A percentile compares a stretch with the other conserved stretches of the same genome.
Conservation (phyloP, 2,329 filamentous ascomycete species). For the Penicillium sp. region DNA sequence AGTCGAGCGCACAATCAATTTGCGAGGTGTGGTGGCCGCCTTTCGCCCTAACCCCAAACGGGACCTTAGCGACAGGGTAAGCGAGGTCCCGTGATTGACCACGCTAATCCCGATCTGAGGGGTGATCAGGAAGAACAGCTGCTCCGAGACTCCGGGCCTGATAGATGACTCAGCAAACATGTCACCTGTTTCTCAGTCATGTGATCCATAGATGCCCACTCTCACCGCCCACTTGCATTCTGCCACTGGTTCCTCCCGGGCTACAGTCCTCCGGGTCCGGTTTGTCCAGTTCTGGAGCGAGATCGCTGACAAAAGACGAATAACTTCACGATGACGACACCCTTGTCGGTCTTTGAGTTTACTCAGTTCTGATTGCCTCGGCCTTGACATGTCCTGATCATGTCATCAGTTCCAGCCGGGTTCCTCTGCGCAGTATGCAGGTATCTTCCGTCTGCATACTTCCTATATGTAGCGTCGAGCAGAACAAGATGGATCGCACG, state of each 20-base stretch:
- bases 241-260: constrained; percentile 26
- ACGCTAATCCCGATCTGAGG: constrained; percentile 17
- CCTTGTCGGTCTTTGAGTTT: not conserved
- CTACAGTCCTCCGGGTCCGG: constrained; percentile 32
- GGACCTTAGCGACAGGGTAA: constrained; percentile 42
- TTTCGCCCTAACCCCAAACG: constrained; percentile 36
- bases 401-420: too few relatives aligned
- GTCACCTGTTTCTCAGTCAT: too few relatives aligned
- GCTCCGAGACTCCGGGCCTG: too few relatives aligned
- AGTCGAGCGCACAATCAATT: constrained; percentile 41
- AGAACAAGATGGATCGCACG: not conserved
- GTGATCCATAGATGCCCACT: constrained; percentile 8
- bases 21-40: constrained; percentile 38
- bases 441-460: not conserved
- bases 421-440: not conserved
- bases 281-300: constrained; percentile 11
- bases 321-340: constrained; percentile 24
- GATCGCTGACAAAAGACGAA: constrained; percentile 23
- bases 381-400: constrained; percentile 7
- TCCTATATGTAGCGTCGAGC: not conserved
- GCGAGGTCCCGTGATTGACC: constrained; percentile 34
- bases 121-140: too few relatives aligned
- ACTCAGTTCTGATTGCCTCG: constrained; percentile 4
- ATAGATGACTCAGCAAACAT: too few relatives aligned
- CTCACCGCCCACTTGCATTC: constrained; percentile 10